Base-by-base conservation (phyloP, 2,329 filamentous ascomycete genomes). In the Fusarium nelsonii region DNA sequence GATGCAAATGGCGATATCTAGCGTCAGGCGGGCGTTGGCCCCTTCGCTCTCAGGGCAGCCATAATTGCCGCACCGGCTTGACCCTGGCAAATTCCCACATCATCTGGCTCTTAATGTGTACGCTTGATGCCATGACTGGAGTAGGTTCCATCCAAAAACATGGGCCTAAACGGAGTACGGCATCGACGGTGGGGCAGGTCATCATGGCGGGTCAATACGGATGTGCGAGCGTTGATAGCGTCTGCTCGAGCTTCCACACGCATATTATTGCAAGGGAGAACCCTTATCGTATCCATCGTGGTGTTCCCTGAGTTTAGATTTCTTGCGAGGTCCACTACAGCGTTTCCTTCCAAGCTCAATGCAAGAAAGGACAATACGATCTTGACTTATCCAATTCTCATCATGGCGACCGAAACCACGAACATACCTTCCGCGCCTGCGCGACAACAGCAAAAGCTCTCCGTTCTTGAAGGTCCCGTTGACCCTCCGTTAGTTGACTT, bases 401-500 rank as follows among this genome's bases (percentile, higher is more conserved):
- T 59, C 62, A 79, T 79, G 77, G 71, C 77, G 46, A 63, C 69
- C 46, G 71, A 76, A 69, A 65, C 72, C 48, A 74, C 73, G 30
- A 72, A 65, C 26, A 68, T 76, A 66, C 73, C 70, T 34, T 71
- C 78, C 26, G 72, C 74, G 48, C 71, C 77, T 34, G 58, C 76
- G 15, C 71, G 68, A 43, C 70, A 78, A 50, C 74, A 70, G 34
- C 79, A 84, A 68, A 81, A 76, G 50, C 79, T 84, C 16, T 88
- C 91, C 0, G 79, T 93, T 20, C 85, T 94, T 32, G 84, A 91
- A 54, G 92, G 92, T 2, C 88, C 90, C 3, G 84, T 87, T 43
- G 85, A 92, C 68, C 90, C 91, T 60, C 88, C 89, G 2, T 84
- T 94, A 37, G 83, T 92, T 48, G 88, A 93, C 63, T 80, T 93